Conservation (phyloP, 345 rosid species). For the Boechera divaricarpa region DNA sequence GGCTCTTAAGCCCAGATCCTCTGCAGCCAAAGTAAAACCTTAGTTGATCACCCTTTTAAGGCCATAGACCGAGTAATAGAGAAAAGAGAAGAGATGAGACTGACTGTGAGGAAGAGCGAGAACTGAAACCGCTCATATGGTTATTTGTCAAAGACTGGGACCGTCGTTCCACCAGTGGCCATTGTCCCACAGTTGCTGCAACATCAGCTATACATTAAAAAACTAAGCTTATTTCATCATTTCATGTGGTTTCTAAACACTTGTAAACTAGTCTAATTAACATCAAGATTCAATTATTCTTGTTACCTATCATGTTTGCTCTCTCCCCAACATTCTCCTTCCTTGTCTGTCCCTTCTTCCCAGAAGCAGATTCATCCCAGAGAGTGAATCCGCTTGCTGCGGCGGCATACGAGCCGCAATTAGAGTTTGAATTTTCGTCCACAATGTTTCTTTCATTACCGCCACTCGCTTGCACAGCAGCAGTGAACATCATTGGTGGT, state of each 20-base stretch:
- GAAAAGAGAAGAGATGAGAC: constrained; percentile 44
- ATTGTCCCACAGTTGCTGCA: constrained; percentile 59
- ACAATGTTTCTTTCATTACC: constrained; percentile 65
- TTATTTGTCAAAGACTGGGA: constrained; percentile 65
- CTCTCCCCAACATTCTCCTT: constrained; percentile 74
- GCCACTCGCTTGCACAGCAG: constrained; percentile 53
- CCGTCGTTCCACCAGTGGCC: constrained; percentile 62
- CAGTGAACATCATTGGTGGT: constrained; percentile 44
- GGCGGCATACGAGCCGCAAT: constrained; percentile 75
- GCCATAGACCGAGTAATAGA: neutral
- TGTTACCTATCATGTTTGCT: constrained; percentile 45
- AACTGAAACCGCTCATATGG: constrained; percentile 63
- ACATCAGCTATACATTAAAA: constrained; percentile 40
- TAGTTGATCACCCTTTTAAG: constrained; percentile 15
- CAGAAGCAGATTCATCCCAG: constrained; percentile 76
- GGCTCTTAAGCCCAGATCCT: constrained; percentile 61
- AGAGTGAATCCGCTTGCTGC: constrained; percentile 67
- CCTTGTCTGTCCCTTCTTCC: constrained; percentile 91
- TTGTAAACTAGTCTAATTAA: neutral
- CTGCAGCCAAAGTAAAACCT: constrained; percentile 48
- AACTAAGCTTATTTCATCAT: neutral
- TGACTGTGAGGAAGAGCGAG: constrained; percentile 74
- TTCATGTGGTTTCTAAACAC: constrained; percentile 5
- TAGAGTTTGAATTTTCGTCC: constrained; percentile 68
- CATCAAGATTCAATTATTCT: neutral